Percentiles rank a stretch among this genome's conserved stretches.
Conservation (phyloP, 306 rosid species). For the Cicer bijugum region DNA sequence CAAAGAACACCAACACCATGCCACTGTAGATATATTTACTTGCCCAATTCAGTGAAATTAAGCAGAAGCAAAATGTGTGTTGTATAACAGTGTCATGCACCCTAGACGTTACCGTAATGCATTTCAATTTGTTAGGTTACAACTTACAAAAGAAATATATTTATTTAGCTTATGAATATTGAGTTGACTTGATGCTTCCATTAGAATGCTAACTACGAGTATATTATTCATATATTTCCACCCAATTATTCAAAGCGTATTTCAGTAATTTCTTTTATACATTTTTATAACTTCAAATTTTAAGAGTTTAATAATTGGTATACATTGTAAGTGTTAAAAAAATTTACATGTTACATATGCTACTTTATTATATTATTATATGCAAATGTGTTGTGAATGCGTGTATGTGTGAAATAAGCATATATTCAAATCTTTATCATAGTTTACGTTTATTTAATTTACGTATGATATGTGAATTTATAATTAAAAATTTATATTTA, state of each 20-base stretch:
- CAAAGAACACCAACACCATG: conserved; percentile 28
- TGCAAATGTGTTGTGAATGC: too few species aligned
- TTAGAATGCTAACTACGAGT: background rate
- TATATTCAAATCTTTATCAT: too few species aligned
- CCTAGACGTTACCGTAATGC: conserved; percentile 14
- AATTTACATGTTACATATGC: too few species aligned
- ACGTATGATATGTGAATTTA: too few species aligned
- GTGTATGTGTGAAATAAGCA: too few species aligned
- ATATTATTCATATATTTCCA: background rate
- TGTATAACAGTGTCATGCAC: background rate
- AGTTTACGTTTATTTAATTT: too few species aligned
- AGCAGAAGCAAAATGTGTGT: conserved; percentile 21
- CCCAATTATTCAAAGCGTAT: background rate
- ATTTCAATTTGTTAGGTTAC: conserved; percentile 3
- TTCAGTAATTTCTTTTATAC: background rate
- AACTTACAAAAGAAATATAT: background rate
- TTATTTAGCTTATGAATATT: conserved; percentile 4
- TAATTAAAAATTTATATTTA: too few species aligned
- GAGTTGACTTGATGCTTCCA: conserved; percentile 1
- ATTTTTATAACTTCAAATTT: too few species aligned
- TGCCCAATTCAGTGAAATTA: conserved; percentile 16
- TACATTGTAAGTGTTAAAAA: too few species aligned
- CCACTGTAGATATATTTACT: background rate
- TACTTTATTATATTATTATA: too few species aligned
- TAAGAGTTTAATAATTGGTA: background rate